Percentiles rank a stretch among this genome's conserved stretches.
phyloP scores from a whole-genome alignment of 257 asterid species.

The Apocynum venetum region DNA sequence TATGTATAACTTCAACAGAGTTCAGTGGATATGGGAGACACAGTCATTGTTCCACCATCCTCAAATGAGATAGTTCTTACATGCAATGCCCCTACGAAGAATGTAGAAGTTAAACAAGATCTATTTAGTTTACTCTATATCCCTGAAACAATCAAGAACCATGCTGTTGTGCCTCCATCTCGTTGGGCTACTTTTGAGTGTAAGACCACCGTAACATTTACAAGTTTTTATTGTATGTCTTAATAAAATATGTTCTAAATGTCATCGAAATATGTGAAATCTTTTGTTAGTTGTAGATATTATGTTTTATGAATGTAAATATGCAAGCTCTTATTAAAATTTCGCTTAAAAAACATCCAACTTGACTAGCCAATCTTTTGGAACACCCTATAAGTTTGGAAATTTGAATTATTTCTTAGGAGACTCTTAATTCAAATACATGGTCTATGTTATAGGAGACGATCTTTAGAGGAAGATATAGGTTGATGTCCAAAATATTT shows the following conservation, averaged over 20 bases:
- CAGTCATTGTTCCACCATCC: slow-evolving; percentile 29
- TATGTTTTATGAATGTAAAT: not conserved
- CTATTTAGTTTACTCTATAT: too few species aligned
- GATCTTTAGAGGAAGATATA: too few species aligned
- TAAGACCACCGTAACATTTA: slow-evolving; percentile 32
- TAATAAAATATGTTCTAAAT: not conserved
- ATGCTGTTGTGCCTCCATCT: slow-evolving; percentile 75
- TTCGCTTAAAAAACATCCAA: not conserved
- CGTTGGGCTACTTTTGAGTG: slow-evolving; percentile 98
- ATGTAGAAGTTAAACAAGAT: too few species aligned
- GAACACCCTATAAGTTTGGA: not conserved
- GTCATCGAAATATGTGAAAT: not conserved
- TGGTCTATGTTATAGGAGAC: slow-evolving; percentile 20
- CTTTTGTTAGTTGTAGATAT: not conserved
- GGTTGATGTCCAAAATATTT: too few species aligned
- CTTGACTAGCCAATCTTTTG: too few species aligned
- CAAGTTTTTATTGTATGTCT: not conserved
- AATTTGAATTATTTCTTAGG: not conserved
- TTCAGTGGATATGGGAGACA: slow-evolving; percentile 52
- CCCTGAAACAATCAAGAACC: too few species aligned
- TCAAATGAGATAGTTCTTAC: too few species aligned
- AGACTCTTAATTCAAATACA: not conserved
- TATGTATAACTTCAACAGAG: slow-evolving; percentile 35
- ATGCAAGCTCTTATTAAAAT: not conserved
- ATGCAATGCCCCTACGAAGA: too few species aligned